Percentiles rank a stretch among this genome's conserved stretches.
These are phyloP conservation scores for Crotalaria pallida DNA, from an alignment of 306 rosid species.

Conservation along the genomic window DNA sequence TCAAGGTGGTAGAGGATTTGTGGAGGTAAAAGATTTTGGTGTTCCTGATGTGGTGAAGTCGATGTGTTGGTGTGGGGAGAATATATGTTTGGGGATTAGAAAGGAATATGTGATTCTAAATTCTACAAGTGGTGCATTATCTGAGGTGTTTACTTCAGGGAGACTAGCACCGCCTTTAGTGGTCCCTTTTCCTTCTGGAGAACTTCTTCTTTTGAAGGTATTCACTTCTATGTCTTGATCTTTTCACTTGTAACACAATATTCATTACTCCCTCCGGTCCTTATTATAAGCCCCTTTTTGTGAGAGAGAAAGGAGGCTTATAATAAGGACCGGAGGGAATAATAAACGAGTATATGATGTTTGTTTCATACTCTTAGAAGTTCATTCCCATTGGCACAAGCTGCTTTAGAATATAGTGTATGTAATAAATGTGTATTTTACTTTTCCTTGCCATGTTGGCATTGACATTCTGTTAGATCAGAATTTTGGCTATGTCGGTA, in stretches of 20 bases:
- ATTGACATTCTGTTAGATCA: neutral
- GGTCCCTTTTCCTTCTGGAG: constrained; percentile 81
- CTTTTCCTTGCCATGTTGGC: neutral
- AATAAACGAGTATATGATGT: neutral
- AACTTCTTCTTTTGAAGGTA: constrained; percentile 97
- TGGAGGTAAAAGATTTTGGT: constrained; percentile 88
- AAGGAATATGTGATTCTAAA: constrained; percentile 83
- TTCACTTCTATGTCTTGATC: neutral
- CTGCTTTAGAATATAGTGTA: neutral
- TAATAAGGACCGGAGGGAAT: too few relatives aligned
- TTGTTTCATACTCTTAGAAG: neutral
- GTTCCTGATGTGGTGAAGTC: constrained; percentile 90
- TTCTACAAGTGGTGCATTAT: constrained; percentile 65
- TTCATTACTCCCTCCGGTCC: too few relatives aligned
- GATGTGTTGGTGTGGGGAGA: constrained; percentile 95
- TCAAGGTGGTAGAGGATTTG: constrained; percentile 92
- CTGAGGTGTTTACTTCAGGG: constrained; percentile 90
- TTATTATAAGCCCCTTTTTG: too few relatives aligned
- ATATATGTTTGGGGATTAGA: constrained; percentile 80
- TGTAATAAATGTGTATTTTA: neutral
- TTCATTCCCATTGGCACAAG: neutral
- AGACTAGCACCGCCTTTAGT: constrained; percentile 91
- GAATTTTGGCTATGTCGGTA: neutral
- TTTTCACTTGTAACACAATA: neutral
- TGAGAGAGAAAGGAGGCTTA: too few relatives aligned